Conservation (phyloP, 2,329 filamentous ascomycete genomes). For the Mycocentrospora acerina region DNA sequence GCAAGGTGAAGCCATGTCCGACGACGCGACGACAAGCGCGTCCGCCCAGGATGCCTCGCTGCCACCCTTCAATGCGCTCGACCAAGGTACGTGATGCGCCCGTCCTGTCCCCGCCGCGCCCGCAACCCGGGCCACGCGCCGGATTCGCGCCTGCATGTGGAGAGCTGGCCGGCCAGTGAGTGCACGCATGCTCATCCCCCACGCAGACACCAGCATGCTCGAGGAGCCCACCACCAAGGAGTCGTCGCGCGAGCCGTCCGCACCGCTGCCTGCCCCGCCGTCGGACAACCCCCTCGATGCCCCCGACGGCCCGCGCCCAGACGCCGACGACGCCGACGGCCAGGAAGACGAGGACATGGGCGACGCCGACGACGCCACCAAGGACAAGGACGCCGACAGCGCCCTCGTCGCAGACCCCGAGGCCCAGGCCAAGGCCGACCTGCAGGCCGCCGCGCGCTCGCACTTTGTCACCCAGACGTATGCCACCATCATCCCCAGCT, state of each 20-base stretch:
- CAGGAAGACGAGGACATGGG: constrained; percentile 73
- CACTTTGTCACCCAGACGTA: constrained; percentile 93
- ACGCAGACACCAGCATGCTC: constrained; percentile 62
- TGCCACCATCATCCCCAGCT: constrained; percentile 93
- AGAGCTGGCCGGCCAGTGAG: too few species aligned
- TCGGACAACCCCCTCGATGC: constrained; percentile 71
- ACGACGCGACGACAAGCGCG: constrained; percentile 33
- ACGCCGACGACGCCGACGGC: constrained; percentile 59
- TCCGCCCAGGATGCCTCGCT: constrained; percentile 29
- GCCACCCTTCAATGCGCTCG: constrained; percentile 24
- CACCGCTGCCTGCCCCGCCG: constrained; percentile 56
- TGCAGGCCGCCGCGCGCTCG: constrained; percentile 84
- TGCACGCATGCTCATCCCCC: constrained; percentile 2
- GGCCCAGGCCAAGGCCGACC: constrained; percentile 73
- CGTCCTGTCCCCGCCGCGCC: background rate
- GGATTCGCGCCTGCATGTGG: too few species aligned
- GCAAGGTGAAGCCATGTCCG: constrained; percentile 31
- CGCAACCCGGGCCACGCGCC: background rate
- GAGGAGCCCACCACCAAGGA: constrained; percentile 45
- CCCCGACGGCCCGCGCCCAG: constrained; percentile 61
- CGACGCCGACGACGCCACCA: constrained; percentile 40
- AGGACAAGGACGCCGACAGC: constrained; percentile 39
- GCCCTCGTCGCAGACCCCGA: constrained; percentile 41
- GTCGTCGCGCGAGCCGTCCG: constrained; percentile 55
- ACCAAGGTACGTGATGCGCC: constrained; percentile 31